phyloP scores from a whole-genome alignment of 371 early-diverging fungal genomes.

The Apophysomyces sp. region DNA sequence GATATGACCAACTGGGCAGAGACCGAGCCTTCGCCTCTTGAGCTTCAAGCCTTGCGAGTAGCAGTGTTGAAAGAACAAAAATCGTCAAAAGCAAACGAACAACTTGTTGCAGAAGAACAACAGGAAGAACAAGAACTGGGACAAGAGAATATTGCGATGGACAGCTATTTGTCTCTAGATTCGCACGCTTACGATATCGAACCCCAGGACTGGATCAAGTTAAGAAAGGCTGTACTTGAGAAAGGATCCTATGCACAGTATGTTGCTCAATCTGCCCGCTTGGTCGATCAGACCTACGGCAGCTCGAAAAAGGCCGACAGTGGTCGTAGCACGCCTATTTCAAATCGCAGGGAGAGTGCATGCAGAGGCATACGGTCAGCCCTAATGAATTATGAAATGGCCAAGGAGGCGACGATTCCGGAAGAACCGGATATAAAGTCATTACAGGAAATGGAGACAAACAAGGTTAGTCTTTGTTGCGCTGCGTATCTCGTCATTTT shows the following conservation, averaged over 20 bases:
- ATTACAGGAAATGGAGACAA: not conserved
- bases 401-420: not conserved
- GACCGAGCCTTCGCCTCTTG: conserved; percentile 4
- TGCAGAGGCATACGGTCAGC: conserved; percentile 8
- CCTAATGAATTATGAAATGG: conserved; percentile 1
- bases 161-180: not conserved
- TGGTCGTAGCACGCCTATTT: not conserved
- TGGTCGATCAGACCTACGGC: conserved; percentile 5
- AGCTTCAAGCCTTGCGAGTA: not conserved
- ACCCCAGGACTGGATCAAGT: not conserved
- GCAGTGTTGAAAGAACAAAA: not conserved
- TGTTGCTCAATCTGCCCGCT: conserved; percentile 7
- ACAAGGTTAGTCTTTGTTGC: not conserved
- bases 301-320: not conserved
- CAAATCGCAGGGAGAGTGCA: not conserved
- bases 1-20: conserved; percentile 2
- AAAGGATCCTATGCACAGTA: conserved; percentile 6
- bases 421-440: not conserved
- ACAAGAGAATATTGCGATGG: not conserved
- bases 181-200: not conserved
- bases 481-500: not conserved
- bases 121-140: not conserved
- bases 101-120: not conserved
- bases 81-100: not conserved
- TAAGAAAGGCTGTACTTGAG: not conserved